Percentiles rank a stretch among this genome's conserved stretches.
Conservation (phyloP, 192 early-diverging fungal genomes). For the Podila verticillata region DNA sequence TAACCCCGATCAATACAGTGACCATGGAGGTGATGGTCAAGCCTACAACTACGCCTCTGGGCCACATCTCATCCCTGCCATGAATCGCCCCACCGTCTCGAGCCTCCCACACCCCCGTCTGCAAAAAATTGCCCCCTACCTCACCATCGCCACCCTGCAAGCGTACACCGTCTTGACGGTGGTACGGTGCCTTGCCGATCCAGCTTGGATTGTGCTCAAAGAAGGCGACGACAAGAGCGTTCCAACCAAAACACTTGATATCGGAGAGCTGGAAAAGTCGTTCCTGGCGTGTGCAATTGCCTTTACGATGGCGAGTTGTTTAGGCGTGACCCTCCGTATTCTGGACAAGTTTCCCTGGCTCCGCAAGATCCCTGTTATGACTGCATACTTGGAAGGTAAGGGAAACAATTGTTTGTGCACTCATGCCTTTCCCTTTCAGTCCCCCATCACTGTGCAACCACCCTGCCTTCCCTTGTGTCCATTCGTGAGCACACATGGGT, state of each 20-base stretch:
- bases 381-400: slow-evolving; percentile 49
- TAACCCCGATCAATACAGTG: neutral
- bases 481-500: neutral
- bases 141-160: slow-evolving; percentile 36
- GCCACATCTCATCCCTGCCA: neutral
- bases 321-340: slow-evolving; percentile 34
- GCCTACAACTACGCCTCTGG: slow-evolving; percentile 1
- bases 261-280: slow-evolving; percentile 22
- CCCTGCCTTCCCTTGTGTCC: neutral
- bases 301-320: slow-evolving; percentile 45
- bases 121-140: slow-evolving; percentile 35
- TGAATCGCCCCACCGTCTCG: neutral
- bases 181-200: slow-evolving; percentile 38
- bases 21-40: neutral
- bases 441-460: neutral
- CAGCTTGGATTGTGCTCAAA: slow-evolving; percentile 26
- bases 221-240: neutral
- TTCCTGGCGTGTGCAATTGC: slow-evolving; percentile 39
- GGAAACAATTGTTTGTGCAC: neutral
- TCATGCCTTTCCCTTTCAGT: neutral
- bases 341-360: slow-evolving; percentile 34
- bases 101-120: slow-evolving; percentile 24
- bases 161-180: slow-evolving; percentile 45
- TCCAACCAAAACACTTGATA: neutral
- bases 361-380: slow-evolving; percentile 31